Base-by-base conservation (phyloP, 2,329 filamentous ascomycete species). In the Xylariaceae sp. region DNA sequence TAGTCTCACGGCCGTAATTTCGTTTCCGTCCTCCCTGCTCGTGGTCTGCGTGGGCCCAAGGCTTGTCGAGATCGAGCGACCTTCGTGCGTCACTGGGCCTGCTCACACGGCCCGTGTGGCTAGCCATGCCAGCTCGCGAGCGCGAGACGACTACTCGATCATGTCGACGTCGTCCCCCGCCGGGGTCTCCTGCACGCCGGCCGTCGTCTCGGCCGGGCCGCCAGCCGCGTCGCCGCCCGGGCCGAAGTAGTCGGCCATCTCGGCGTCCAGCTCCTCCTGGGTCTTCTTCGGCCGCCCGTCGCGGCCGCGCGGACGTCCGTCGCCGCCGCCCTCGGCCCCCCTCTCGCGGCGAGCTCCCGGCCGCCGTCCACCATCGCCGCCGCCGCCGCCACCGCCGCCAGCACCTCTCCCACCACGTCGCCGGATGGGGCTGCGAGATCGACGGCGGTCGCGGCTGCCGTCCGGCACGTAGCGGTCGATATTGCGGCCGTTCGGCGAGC, bases 211-310 rank as follows among this genome's bases (percentile, higher is more conserved):
- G 17, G 57, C 50, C 16, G 55, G 62, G 22, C 58, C 62, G n/a
- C 52, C 58, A 32, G 53, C 59, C 30, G 61, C 53, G 29, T 49
- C 58, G 36, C 49, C 54, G 23, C 59, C 57, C 17, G 63, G 65
- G 19, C 72, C 79, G 67, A 87, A 95, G 59, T 95, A 95, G 54
- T 94, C 86, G 19, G 81, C 87, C 89, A 95, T 95, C 62, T 95
- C 89, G n/a, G 85, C 86, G 57, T 95, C 89, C 25, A 95, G 68
- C 56, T 95, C 86, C 50, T 94, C 85, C 46, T 88, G 83, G 0
- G 89, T 94, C 72, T 94, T 94, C 61, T 77, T 82, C 2, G 78
- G 70, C 31, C 85, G 73, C 24, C 72, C 71, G 33, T 75, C 70
- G 13, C 64, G 67, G 29, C 65, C 65, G 19, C 50, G 39, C 21